Evolutionary conservation across 345 rosid genomes (phyloP), one percentile per base, ranked within the genome.

Genomic region (Aquilaria sinensis): DNA sequence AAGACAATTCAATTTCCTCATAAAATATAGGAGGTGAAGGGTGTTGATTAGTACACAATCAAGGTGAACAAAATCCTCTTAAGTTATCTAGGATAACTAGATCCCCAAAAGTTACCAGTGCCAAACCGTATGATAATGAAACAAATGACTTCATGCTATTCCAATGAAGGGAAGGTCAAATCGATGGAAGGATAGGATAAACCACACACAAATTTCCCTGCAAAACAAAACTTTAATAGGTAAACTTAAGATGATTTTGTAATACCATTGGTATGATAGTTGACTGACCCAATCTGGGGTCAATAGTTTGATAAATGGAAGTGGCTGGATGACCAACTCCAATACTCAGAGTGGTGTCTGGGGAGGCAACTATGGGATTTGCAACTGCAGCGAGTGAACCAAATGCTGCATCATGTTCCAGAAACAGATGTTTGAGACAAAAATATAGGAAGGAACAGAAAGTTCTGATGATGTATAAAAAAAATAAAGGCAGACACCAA

Each of bases 301-400:
- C 85, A 56, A 79, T 65, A 43, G 84, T 64, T 76, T 82, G 97
- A 70, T 76, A 92, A 32, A 84, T 64, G 58, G 98, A 84, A 67
- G 86, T 77, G 53, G 85, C 83, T 59, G 88, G 77, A 71, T 63
- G 67, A 63, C 74, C 78, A 67, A 73, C 53, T 70, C 93, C 85
- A 60, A 83, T 62, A 75, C 75, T 77, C 53, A 81, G 51, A 78
- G 69, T 78, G 56, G 77, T 62, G 56, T 75, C 68, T 13, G 78
- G 65, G n/a, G 89, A 71, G 33, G 85, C 71, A 13, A 77, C 55
- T 66, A 83, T 48, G 62, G 84, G 69, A 71, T 85, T 78, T 56
- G 68, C 81, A 55, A 83, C 23, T 47, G 82, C 85, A 73, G 77
- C 88, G 53, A 81, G 84, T 23, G 89, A 88, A 64, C 75, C 75